phyloP scores from a whole-genome alignment of 169 alveolate genomes.

The Toxoplasma gondii region DNA sequence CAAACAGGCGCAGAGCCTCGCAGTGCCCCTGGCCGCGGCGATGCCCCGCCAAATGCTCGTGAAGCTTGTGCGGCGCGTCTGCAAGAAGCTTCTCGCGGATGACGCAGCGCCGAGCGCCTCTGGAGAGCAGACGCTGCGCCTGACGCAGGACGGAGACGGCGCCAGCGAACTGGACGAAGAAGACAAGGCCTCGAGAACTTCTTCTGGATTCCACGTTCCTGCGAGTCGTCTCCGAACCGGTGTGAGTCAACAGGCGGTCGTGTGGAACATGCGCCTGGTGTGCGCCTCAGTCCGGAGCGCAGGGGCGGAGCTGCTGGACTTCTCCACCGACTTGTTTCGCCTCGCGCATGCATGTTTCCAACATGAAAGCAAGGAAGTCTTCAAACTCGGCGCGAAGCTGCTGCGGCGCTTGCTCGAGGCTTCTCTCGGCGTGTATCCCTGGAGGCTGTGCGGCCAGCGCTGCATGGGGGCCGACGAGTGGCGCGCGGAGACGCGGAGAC shows the following conservation, averaged over 20 bases:
- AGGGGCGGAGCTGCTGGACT: neutral
- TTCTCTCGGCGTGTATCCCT: slow-evolving; percentile 21
- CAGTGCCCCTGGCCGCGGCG: slow-evolving; percentile 41
- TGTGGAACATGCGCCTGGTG: slow-evolving; percentile 16
- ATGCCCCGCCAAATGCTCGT: slow-evolving; percentile 17
- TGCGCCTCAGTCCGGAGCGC: neutral
- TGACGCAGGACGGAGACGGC: neutral
- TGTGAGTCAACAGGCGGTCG: neutral
- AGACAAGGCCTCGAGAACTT: neutral
- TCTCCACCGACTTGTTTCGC: neutral
- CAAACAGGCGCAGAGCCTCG: neutral
- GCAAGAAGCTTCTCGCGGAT: neutral
- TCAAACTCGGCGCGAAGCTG: slow-evolving; percentile 45
- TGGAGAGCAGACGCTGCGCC: neutral
- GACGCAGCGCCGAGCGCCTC: neutral
- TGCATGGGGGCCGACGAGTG: slow-evolving; percentile 39
- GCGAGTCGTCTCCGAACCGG: neutral
- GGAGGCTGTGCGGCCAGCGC: slow-evolving; percentile 33
- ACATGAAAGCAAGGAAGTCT: slow-evolving; percentile 23
- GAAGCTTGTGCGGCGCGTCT: neutral
- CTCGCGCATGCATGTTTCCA: slow-evolving; percentile 28
- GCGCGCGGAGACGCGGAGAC: neutral
- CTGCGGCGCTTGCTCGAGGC: slow-evolving; percentile 50
- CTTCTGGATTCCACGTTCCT: neutral
- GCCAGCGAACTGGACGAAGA: neutral